Evolutionary conservation across 441 rosid species (phyloP), one percentile per base, ranked within the genome.

Genomic region (Corymbia citriodora): DNA sequence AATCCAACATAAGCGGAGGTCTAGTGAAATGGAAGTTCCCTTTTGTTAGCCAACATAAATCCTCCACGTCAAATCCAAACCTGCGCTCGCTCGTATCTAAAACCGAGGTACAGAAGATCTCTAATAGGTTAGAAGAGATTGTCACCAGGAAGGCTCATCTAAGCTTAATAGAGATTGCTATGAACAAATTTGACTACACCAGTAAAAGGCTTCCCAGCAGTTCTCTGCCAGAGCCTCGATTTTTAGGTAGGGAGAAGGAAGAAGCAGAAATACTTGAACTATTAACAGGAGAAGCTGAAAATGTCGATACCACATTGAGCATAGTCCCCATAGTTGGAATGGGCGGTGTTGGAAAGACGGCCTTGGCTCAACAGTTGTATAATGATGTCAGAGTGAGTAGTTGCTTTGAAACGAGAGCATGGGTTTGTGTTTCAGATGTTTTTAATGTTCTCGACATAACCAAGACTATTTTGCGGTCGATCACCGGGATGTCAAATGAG

Each of bases 271-370:
- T 31, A 68, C 3, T 68, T 0, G 2, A 9, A 68, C 3, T 68
- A 9, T 1, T 68, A 3, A 68, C 1, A 0, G 0, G 0, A 9
- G 79, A 68, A 1, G 25, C 2, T 0, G 0, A 17, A 70, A 18
- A 4, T 70, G 0, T 7, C 0, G 0, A 72, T 33, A 3, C 2
- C 2, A 2, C 1, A 0, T 1, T 33, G 0, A 36, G 48, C 82
- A 18, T 36, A 33, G 4, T 72, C 49, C 1, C 81, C 25, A 70
- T 70, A 33, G 2, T 70, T 70, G 81, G 81, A 25, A 70, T 70
- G 81, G 48, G 25, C 0, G 82, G 82, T 72, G 15, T 72, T 72
- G 82, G 82, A 72, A 72, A 72, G 15, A 72, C 49, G 0, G 27
- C 82, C 1, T 2, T 72, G 15, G 82, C 82, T 72, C 82, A 72